Evolutionary conservation across 306 rosid species (phyloP).

Genomic region (Benincasa hispida): DNA sequence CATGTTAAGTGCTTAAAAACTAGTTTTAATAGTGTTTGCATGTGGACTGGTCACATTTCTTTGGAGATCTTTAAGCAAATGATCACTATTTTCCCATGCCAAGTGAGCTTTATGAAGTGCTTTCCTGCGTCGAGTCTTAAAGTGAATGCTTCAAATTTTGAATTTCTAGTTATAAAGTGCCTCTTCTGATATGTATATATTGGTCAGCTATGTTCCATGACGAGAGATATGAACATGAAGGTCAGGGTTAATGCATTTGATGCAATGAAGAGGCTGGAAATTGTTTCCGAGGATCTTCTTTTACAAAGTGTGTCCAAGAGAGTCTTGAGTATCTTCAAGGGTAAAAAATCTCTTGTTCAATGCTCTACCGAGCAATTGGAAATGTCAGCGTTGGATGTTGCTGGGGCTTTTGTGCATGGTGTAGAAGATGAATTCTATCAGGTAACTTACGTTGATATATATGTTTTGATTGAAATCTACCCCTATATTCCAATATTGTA

Average conservation of each 20-base stretch:
- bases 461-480: not conserved
- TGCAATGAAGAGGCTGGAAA: conserved; percentile 42
- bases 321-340: conserved; percentile 34
- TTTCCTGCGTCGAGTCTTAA: not conserved
- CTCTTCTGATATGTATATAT: conserved; percentile 11
- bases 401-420: conserved; percentile 84
- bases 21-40: not conserved
- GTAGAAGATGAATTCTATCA: conserved; percentile 87
- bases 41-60: conserved; percentile 1
- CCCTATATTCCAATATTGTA: no score
- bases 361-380: conserved; percentile 32
- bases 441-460: conserved; percentile 29
- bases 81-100: conserved; percentile 9
- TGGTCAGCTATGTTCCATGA: conserved; percentile 66
- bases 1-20: not conserved
- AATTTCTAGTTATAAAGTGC: not conserved
- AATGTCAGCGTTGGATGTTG: conserved; percentile 34
- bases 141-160: conserved; percentile 12
- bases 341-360: conserved; percentile 26
- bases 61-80: conserved; percentile 17
- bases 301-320: conserved; percentile 71
- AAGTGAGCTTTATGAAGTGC: conserved; percentile 19
- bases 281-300: conserved; percentile 65
- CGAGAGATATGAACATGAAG: conserved; percentile 80
- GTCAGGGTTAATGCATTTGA: conserved; percentile 62